Evolutionary conservation across 2,329 filamentous ascomycete genomes (phyloP), one percentile per base, ranked within the genome.

Genomic region (Venturia nashicola): DNA sequence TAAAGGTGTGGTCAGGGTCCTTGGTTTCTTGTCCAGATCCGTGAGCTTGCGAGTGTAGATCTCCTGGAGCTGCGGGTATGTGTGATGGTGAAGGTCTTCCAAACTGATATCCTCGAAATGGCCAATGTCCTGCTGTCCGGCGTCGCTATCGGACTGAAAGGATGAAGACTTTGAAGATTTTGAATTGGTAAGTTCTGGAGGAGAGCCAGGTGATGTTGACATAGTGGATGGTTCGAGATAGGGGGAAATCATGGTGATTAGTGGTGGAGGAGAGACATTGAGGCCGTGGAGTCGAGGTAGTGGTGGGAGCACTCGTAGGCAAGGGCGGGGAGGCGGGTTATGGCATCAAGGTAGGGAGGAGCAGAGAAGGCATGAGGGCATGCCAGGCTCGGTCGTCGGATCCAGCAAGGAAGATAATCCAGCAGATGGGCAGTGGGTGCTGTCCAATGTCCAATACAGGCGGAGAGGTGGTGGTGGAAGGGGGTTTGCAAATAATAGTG

Each of bases 51-150:
- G 61, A 18, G 51, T 42, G 39, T 63, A 64, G 32, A 57, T 57
- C 4, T 57, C 51, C 8, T 57, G 51, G 14, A 39, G 51, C 14
- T 39, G 51, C 6, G 51, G 51, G 18, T 34, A 57, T 7, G 51
- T 27, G 5, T 64, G 39, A 16, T 64, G 80, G 34, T 76, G 70
- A 66, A 91, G 86, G 69, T 89, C 87, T 66, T 91, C 88, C 39
- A 97, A 84, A 14, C 89, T 90, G 72, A 97, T 96, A 68, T 97
- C 93, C 74, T 97, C 93, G 70, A 97, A 97, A 73, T 97, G 86
- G 67, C 85, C 86, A 65, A 88, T 83, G 71, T 96, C 90, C 71
- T 87, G 85, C 66, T 75, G 73, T 59, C 75, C 72, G 3, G 43
- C 36, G 68, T 90, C 89, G 66, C 84, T 86, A 64, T 88, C 86